Base-by-base conservation (phyloP, 1,139 yeast species). In the Debaryomyces psychrophilus region DNA sequence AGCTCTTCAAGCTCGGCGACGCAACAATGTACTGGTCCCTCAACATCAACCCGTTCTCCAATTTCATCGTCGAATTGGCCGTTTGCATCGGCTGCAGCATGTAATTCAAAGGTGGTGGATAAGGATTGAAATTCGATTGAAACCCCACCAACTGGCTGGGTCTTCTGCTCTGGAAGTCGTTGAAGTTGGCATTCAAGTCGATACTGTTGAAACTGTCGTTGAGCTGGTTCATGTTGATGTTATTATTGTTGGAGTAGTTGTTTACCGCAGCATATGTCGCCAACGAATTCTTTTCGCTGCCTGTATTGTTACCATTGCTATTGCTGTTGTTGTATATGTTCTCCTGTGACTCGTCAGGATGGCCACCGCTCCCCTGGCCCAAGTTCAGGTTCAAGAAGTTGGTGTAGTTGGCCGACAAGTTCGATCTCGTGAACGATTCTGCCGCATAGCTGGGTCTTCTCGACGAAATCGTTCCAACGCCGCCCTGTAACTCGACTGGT, bases 371-470 rank as follows among this genome's bases (percentile, higher is more conserved):
- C 9, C 20, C 36, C n/a, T 12, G 43, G 34, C 28, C 44, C 37
- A 43, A 31, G 18, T 40, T 39, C 38, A 28, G 14, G 31, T 43
- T 40, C 31, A 43, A 34, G 11, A 40, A 22, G n/a, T 23, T 36
- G 29, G 17, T 20, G 37, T 27, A 43, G 37, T 25, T 44, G 37
- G 40, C 44, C 20, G 35, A 43, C 25, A 37, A 39, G 31, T 20
- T 37, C 36, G 69, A 67, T 43, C 82, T 64, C 5, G 81, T 77
- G 53, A 76, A 75, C 11, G 79, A 69, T 56, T 83, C 88, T 7
- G 87, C 87, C 5, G 87, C 82, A 55, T 79, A 82, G 48, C 82
- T 74, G 27, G 87, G 87, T 61, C 88, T 71, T 62, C 88, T 71
- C 8, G 85, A 77, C 23, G 81, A 77, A 36, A 83, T 82, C 48